Conservation (phyloP, 352 stramenopile species). For the Poterioochromonas sp. region DNA sequence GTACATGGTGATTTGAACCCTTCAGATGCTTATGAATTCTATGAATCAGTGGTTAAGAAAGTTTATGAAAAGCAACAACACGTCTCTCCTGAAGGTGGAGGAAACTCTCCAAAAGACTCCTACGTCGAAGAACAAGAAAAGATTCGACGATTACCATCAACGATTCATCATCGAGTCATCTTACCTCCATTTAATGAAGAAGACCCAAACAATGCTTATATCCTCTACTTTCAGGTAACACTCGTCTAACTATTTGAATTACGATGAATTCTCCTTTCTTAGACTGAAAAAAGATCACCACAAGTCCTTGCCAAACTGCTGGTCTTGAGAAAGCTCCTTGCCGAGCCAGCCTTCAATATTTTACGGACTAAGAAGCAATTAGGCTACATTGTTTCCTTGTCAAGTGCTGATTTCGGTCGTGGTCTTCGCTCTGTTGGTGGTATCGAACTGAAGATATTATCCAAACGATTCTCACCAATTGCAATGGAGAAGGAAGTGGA, state of each 20-base stretch:
- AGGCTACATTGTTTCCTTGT: slow-evolving; percentile 30
- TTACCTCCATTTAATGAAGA: slow-evolving; percentile 22
- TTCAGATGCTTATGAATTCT: neutral
- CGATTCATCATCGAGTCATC: neutral
- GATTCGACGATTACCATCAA: neutral
- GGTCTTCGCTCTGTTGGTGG: neutral
- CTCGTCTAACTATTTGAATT: neutral
- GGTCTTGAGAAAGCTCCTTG: neutral
- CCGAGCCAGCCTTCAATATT: slow-evolving; percentile 15
- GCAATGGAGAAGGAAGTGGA: neutral
- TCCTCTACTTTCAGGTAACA: slow-evolving; percentile 9
- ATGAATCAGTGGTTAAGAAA: neutral
- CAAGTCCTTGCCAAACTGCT: neutral
- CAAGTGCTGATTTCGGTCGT: neutral
- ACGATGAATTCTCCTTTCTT: neutral
- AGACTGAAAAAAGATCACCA: neutral
- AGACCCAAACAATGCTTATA: slow-evolving; percentile 6
- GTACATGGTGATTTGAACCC: neutral
- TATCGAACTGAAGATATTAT: neutral
- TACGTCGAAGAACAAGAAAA: neutral
- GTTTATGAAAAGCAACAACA: neutral
- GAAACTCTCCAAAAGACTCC: neutral
- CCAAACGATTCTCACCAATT: neutral
- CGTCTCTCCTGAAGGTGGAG: neutral
- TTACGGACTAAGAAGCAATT: slow-evolving; percentile 30